Base-by-base conservation (phyloP, 2,329 filamentous ascomycete species). In the Curvularia eragrostidis region DNA sequence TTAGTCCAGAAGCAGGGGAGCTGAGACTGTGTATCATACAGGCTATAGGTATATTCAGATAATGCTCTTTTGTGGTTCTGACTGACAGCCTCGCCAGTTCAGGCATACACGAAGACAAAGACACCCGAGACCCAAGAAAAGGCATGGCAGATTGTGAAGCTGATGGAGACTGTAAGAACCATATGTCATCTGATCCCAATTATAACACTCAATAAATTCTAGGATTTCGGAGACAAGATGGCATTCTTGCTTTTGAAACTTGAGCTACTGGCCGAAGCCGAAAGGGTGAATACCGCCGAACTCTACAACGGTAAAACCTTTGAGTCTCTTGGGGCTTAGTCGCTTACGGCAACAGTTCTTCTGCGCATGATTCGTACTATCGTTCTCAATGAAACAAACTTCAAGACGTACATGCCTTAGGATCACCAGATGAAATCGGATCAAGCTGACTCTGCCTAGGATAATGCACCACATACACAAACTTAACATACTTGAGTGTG, bases 391-490 rank as follows among this genome's bases (percentile, higher is more conserved):
- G 84, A 90, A 2, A 75, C 80, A 0, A 89, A 85, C 48, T 87
- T 95, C 66, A 87, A 85, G 59, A 80, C 81, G 81, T 83, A 65
- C 49, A 78, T 65, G 39, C 19, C 30, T 9, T n/a, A 8, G 23
- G 5, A 9, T 32, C 19, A 5, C 5, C 41, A 10, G 3, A 13
- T 26, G 12, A 41, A 15, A n/a, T 42, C 12, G 15, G 15, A 12
- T 39, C 23, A n/a, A 23, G 19, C 30, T 57, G 24, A 57, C 18
- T 38, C 13, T 13, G 23, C 10, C 5, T 53, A 80, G 77, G 3
- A 73, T 95, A 12, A 80, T 93, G 63, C 82, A 89, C 65, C 86
- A 91, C 63, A 83, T 92, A 46, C 84, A 88, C 53, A 87, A 85
- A 59, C 77, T 95, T 2, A 84, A 87, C 55, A 69, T 74, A 21